A percentile compares a stretch with the other conserved stretches of the same genome.
These are phyloP conservation scores for Dactylis glomerata DNA, from an alignment of 176 grass and related monocot genomes.

Conservation along the genomic window DNA sequence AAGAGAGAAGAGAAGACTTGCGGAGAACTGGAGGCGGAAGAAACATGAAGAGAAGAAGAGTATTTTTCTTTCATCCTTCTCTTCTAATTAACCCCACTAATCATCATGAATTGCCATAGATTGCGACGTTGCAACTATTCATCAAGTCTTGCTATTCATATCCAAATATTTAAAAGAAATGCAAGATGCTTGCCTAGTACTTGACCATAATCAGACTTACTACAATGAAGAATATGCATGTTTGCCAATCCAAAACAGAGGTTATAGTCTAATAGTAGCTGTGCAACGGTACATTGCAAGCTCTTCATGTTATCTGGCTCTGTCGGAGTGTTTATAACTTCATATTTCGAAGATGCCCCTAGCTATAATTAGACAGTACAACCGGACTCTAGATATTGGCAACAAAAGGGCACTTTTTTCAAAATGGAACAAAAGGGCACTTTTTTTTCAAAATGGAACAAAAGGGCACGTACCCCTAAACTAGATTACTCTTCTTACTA, in stretches of 20 bases:
- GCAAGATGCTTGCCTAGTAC: not conserved
- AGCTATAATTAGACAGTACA: not conserved
- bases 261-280: no score
- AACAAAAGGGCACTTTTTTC: no score
- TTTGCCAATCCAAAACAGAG: no score
- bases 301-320: not conserved
- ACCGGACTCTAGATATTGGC: no score
- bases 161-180: not conserved
- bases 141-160: no score
- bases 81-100: not conserved
- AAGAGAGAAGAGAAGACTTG: slow-evolving; percentile 51
- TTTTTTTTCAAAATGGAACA: no score
- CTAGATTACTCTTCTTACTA: no score
- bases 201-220: no score
- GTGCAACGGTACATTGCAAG: no score
- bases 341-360: not conserved
- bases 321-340: not conserved
- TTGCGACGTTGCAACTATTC: not conserved
- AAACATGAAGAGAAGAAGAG: slow-evolving; percentile 80
- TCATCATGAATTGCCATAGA: not conserved
- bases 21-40: slow-evolving; percentile 64
- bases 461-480: no score
- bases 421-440: no score
- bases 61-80: slow-evolving; percentile 25
- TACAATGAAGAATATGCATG: no score